A percentile compares a stretch with the other conserved stretches of the same genome.
phyloP scores from a whole-genome alignment of 2,329 filamentous ascomycete species.

The Penicillium sp. region DNA sequence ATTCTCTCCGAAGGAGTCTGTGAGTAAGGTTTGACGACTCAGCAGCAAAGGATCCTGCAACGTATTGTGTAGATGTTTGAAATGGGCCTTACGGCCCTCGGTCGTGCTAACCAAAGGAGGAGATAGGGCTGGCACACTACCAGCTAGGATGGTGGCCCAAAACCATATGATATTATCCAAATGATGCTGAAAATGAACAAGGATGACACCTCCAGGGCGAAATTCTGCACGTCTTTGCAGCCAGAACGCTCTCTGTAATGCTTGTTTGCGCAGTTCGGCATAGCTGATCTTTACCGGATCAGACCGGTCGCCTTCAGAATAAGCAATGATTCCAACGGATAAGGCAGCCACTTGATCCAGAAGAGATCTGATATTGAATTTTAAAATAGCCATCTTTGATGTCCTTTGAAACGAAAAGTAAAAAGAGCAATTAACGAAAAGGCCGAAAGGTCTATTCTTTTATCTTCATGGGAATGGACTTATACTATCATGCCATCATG shows the following conservation, averaged over 20 bases:
- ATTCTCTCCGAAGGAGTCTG: background rate
- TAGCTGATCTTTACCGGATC: background rate
- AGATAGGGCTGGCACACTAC: background rate
- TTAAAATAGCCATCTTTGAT: background rate
- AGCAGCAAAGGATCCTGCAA: background rate
- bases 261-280: background rate
- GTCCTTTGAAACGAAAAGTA: background rate
- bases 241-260: background rate
- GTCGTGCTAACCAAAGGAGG: background rate
- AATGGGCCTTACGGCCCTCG: background rate
- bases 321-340: background rate
- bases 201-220: background rate
- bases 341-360: background rate
- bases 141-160: background rate
- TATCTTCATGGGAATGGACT: no score
- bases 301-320: background rate
- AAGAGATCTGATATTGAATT: background rate
- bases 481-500: no score
- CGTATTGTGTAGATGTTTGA: background rate
- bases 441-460: no score
- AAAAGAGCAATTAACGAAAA: background rate
- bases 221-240: background rate
- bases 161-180: background rate
- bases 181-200: background rate
- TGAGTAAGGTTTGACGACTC: background rate